These are phyloP conservation scores for Metschnikowia shivogae DNA, from an alignment of 805 yeast species.

Conservation along the genomic window DNA sequence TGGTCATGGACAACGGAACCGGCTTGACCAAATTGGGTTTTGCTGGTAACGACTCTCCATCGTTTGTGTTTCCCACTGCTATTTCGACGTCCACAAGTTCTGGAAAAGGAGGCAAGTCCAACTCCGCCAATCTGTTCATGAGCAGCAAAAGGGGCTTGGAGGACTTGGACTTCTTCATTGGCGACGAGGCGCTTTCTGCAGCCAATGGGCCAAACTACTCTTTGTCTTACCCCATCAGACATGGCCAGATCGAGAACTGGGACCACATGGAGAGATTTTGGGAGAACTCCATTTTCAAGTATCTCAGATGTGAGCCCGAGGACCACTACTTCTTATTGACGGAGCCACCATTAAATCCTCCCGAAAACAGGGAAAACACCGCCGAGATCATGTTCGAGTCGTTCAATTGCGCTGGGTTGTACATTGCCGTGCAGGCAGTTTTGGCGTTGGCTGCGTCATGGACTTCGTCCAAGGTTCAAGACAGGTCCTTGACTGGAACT, in stretches of 20 bases:
- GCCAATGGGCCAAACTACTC: conserved; percentile 90
- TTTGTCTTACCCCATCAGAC: conserved; percentile 87
- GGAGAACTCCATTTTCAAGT: conserved; percentile 96
- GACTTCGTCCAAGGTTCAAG: conserved; percentile 94
- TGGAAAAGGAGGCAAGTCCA: conserved; percentile 33
- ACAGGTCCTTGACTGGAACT: conserved; percentile 94
- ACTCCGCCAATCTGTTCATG: conserved; percentile 38
- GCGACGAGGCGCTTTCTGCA: conserved; percentile 90
- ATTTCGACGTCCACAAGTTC: conserved; percentile 69
- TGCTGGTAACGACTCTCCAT: conserved; percentile 98
- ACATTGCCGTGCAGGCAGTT: conserved; percentile 98
- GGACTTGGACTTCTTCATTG: conserved; percentile 90
- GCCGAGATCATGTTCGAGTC: conserved; percentile 99
- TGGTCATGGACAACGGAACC: conserved; percentile 98
- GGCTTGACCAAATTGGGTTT: conserved; percentile 96
- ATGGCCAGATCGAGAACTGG: conserved; percentile 98
- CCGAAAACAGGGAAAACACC: conserved; percentile 96
- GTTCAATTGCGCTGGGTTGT: conserved; percentile 96
- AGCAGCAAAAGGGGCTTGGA: conserved; percentile 83
- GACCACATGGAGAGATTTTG: conserved; percentile 99
- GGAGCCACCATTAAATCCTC: conserved; percentile 99
- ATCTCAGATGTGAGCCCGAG: conserved; percentile 96
- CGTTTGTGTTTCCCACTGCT: conserved; percentile 96
- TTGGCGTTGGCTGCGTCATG: conserved; percentile 97
- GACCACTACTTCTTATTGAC: conserved; percentile 94